Base-by-base conservation (phyloP, 2,329 filamentous ascomycete species). In the Eutypa lata region DNA sequence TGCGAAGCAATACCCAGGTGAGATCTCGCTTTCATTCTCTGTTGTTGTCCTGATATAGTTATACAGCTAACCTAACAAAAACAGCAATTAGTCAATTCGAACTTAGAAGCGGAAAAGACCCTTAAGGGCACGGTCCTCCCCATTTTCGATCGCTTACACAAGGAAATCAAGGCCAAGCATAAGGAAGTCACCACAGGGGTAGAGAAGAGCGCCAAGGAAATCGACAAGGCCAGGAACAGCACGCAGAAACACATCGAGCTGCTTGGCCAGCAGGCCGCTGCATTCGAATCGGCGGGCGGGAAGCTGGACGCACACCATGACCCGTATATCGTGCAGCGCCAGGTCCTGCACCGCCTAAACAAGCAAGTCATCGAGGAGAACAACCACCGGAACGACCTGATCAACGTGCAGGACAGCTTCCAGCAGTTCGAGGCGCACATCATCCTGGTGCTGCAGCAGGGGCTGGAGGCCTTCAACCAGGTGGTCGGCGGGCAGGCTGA, bases 241-340 rank as follows among this genome's bases (percentile, higher is more conserved):
- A 97, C 93, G 0, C 93, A 99, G 76, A 97, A 96, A 77, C 91
- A 97, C 62, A 96, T 99, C 57, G 93, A 99, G 75, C 81, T 96
- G 22, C 85, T 99, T 1, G 92, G 90, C 38, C 89, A 94, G 73
- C 86, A 96, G 64, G 85, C 91, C 0, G 91, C 92, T 10, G 75
- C 83, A 2, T 95, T 87, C 64, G 91, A 95, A 61, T 88, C 91
- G 1, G 80, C 82, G 3, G 86, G 87, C 38, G 89, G 86, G 55
- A 88, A 83, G 65, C 75, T 93, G 62, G 81, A 83, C 43, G 82
- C 90, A 2, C 67, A 75, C 13, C 85, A 96, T 33, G 94, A 99
- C 68, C 94, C 94, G 4, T 99, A 97, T 68, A 81, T 97, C 52
- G 70, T 97, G 45, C 84, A 88, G 64, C 86, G 93, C 31, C 89